phyloP scores from a whole-genome alignment of 495 filamentous ascomycete genomes.

The Sordaria brevicollis region DNA sequence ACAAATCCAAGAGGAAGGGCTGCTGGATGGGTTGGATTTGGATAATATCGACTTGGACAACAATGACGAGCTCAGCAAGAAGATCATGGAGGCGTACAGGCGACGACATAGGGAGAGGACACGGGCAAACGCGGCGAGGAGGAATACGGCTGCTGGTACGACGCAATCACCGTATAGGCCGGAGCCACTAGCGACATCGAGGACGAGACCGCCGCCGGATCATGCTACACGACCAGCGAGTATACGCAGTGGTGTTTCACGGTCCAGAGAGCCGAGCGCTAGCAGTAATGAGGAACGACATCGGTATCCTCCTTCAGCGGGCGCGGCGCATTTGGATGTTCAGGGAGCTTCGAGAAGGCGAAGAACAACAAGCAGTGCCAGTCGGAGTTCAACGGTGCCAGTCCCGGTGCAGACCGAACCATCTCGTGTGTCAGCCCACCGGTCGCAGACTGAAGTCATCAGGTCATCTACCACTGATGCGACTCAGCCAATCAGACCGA shows the following conservation, averaged over 20 bases:
- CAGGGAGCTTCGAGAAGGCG: conserved; percentile 30
- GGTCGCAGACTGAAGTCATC: conserved; percentile 53
- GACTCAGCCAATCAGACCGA: conserved; percentile 24
- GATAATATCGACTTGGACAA: conserved; percentile 64
- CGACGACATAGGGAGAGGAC: conserved; percentile 51
- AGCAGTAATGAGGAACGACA: conserved; percentile 29
- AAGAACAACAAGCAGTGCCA: conserved; percentile 28
- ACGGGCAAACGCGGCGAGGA: conserved; percentile 25
- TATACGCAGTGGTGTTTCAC: conserved; percentile 22
- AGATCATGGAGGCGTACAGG: conserved; percentile 78
- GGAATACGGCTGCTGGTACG: conserved; percentile 24
- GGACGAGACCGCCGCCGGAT: conserved; percentile 17
- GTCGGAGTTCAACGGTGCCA: conserved; percentile 35
- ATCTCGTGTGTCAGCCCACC: conserved; percentile 28
- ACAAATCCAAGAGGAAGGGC: conserved; percentile 79
- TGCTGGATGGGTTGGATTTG: conserved; percentile 76
- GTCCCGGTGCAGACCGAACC: conserved; percentile 24
- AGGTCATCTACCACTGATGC: conserved; percentile 31
- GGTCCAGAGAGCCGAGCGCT: conserved; percentile 30
- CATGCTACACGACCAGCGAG: conserved; percentile 25
- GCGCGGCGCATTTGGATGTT: conserved; percentile 33
- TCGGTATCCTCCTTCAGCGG: conserved; percentile 32
- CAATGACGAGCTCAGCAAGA: conserved; percentile 79
- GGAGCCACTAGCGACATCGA: conserved; percentile 10
- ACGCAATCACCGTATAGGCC: conserved; percentile 19